These are phyloP conservation scores for Aeschynomene evenia DNA, from an alignment of 306 rosid genomes.

Conservation along the genomic window DNA sequence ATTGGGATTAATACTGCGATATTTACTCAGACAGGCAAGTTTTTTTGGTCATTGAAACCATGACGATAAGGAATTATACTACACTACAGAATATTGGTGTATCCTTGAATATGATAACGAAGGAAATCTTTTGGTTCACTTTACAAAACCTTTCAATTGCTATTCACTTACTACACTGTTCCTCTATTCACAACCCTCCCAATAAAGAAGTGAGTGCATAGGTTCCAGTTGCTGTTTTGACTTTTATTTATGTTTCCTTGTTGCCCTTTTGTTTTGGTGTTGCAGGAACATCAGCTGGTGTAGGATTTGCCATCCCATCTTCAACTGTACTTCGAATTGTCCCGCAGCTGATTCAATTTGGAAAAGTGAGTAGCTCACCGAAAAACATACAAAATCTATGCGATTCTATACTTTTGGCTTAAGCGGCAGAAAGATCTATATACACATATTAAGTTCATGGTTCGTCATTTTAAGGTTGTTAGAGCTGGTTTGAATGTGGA, in stretches of 20 bases:
- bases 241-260: background rate
- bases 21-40: slow-evolving; percentile 83
- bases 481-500: slow-evolving; percentile 86
- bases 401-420: slow-evolving; percentile 7
- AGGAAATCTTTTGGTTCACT: slow-evolving; percentile 5
- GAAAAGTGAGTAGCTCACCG: slow-evolving; percentile 53
- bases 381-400: background rate
- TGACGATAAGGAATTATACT: slow-evolving; percentile 6
- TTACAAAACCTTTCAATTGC: background rate
- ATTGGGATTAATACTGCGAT: slow-evolving; percentile 94
- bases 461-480: slow-evolving; percentile 55
- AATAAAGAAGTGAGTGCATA: slow-evolving; percentile 4
- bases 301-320: slow-evolving; percentile 97
- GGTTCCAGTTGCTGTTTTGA: slow-evolving; percentile 18
- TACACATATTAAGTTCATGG: background rate
- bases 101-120: slow-evolving; percentile 10
- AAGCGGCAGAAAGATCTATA: background rate
- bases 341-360: slow-evolving; percentile 84
- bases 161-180: slow-evolving; percentile 10
- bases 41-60: background rate
- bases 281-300: slow-evolving; percentile 97
- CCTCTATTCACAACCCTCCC: slow-evolving; percentile 6
- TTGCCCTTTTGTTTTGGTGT: slow-evolving; percentile 20
- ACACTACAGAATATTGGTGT: background rate
- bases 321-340: slow-evolving; percentile 73